phyloP scores from a whole-genome alignment of 2,329 filamentous ascomycete genomes.

The Aspergillus brasiliensis region DNA sequence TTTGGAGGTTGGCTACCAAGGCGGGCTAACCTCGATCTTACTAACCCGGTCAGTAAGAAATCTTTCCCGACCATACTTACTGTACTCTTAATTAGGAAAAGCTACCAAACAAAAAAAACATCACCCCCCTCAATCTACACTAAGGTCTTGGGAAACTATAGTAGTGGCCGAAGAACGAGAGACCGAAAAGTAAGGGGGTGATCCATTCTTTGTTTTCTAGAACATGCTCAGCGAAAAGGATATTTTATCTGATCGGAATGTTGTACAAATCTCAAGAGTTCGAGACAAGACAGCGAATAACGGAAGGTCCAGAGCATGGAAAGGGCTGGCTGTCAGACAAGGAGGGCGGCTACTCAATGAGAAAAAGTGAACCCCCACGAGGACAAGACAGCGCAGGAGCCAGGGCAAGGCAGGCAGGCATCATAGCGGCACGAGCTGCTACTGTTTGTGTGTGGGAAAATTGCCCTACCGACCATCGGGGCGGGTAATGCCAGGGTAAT shows the following conservation, averaged over 20 bases:
- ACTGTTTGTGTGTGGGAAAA: background rate
- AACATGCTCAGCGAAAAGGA: conserved; percentile 2
- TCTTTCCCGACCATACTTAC: background rate
- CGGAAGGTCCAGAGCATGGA: background rate
- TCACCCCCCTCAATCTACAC: background rate
- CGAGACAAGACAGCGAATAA: conserved; percentile 8
- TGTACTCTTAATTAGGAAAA: background rate
- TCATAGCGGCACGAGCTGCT: conserved; percentile 16
- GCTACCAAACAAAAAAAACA: background rate
- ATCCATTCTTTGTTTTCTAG: conserved; percentile 4
- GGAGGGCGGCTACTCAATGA: background rate
- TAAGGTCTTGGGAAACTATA: background rate
- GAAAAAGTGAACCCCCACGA: conserved; percentile 10
- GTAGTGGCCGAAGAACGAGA: background rate
- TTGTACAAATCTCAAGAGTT: conserved; percentile 17
- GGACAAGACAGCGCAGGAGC: background rate
- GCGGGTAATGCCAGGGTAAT: conserved; percentile 15
- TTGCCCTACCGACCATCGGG: conserved; percentile 6
- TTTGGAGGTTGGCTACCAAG: conserved; percentile 10
- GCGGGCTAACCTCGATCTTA: conserved; percentile 6
- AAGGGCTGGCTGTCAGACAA: background rate
- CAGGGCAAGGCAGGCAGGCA: conserved; percentile 12
- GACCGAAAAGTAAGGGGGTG: background rate
- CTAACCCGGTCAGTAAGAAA: conserved; percentile 8
- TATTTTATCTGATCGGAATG: conserved; percentile 18